A percentile compares a stretch with the other conserved stretches of the same genome.
These are phyloP conservation scores for Barnettozyma sucrosica DNA, from an alignment of 805 yeast species.

Conservation along the genomic window DNA sequence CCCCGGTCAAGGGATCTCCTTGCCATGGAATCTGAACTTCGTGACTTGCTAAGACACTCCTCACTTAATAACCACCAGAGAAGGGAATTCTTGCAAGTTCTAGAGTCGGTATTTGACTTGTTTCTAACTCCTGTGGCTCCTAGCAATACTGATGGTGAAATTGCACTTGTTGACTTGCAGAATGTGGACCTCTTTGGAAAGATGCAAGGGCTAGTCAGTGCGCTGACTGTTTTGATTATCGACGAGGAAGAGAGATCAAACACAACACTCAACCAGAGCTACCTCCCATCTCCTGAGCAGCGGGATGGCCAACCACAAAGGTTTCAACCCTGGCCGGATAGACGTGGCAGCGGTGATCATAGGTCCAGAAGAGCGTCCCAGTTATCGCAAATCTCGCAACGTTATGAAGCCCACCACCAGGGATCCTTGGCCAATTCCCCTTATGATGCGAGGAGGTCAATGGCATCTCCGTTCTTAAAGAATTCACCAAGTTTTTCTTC, in stretches of 20 bases:
- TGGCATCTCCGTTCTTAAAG: not conserved
- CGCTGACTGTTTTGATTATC: slow-evolving; percentile 30
- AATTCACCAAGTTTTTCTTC: slow-evolving; percentile 10
- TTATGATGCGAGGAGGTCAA: not conserved
- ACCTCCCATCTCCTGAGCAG: slow-evolving; percentile 1
- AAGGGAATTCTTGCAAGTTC: slow-evolving; percentile 17
- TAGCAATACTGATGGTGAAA: not conserved
- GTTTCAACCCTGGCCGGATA: not conserved
- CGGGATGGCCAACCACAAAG: not conserved
- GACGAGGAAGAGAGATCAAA: slow-evolving; percentile 18
- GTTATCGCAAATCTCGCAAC: not conserved
- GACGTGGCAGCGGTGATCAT: not conserved
- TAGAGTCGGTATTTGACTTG: slow-evolving; percentile 24
- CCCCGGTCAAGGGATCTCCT: slow-evolving; percentile 26
- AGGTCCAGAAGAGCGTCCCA: not conserved
- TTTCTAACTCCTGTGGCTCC: slow-evolving; percentile 21
- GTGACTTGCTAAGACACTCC: slow-evolving; percentile 20
- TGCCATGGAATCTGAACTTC: slow-evolving; percentile 27
- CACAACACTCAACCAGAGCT: not conserved
- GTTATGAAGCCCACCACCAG: not conserved
- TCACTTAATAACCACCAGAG: slow-evolving; percentile 14
- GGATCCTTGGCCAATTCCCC: not conserved
- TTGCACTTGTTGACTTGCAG: slow-evolving; percentile 27
- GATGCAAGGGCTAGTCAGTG: slow-evolving; percentile 29
- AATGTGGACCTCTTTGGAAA: slow-evolving; percentile 25